Conservation (phyloP, 257 asterid species). For the Solanum boliviense region DNA sequence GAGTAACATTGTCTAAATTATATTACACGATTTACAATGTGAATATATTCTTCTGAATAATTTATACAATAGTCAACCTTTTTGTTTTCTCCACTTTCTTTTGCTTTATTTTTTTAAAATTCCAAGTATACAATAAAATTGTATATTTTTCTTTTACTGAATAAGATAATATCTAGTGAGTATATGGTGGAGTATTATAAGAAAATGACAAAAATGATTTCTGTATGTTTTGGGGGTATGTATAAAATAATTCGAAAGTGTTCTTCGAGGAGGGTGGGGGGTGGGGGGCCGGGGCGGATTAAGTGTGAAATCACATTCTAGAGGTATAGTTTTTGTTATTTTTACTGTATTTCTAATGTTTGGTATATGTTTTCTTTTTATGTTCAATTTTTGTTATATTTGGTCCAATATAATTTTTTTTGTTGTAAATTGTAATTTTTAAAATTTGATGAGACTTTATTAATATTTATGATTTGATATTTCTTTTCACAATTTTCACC, state of each 20-base stretch:
- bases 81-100: conserved; percentile 48
- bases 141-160: background rate
- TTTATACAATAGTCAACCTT: conserved; percentile 27
- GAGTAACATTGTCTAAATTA: background rate
- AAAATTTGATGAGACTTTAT: background rate
- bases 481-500: background rate
- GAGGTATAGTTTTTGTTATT: background rate
- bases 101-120: background rate
- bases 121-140: background rate
- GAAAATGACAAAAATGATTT: background rate
- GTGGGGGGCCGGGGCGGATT: no score
- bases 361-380: background rate
- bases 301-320: background rate
- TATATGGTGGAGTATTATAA: background rate
- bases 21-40: background rate
- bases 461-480: background rate
- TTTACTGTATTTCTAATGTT: background rate
- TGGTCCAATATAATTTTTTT: background rate
- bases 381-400: background rate
- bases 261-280: no score
- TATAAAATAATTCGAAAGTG: background rate
- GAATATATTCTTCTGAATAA: background rate
- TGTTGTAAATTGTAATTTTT: background rate
- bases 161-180: background rate
- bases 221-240: background rate